Percentiles rank a stretch among this genome's conserved stretches.
phyloP scores from a whole-genome alignment of 768 basidiomycete species.

The Suillus sp. region DNA sequence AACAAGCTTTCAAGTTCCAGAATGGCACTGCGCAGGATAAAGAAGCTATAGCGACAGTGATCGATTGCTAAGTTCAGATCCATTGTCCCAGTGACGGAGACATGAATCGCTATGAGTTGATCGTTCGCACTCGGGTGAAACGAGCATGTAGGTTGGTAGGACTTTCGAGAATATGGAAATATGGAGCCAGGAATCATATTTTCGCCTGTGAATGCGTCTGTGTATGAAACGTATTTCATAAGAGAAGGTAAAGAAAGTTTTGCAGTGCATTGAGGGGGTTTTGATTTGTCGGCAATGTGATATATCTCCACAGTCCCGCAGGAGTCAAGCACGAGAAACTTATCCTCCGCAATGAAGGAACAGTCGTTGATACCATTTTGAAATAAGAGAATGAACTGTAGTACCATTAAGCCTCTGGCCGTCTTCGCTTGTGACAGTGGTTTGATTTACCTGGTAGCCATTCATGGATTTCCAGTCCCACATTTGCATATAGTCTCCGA shows the following conservation, averaged over 20 bases:
- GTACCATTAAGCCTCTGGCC: neutral
- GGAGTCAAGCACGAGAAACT: constrained; percentile 51
- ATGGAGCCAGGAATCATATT: constrained; percentile 47
- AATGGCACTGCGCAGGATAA: constrained; percentile 47
- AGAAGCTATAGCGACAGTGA: constrained; percentile 53
- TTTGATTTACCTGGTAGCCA: constrained; percentile 11
- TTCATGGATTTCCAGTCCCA: constrained; percentile 49
- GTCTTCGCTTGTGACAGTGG: neutral
- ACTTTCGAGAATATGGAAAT: constrained; percentile 10
- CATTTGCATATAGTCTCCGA: constrained; percentile 44
- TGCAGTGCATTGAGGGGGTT: constrained; percentile 38
- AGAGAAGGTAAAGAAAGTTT: constrained; percentile 48
- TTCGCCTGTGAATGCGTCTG: constrained; percentile 57
- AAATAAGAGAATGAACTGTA: constrained; percentile 45
- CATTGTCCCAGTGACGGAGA: constrained; percentile 41
- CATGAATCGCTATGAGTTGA: constrained; percentile 52
- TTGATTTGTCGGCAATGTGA: constrained; percentile 36
- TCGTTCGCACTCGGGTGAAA: constrained; percentile 47
- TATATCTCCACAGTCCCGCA: constrained; percentile 54
- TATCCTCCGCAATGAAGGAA: constrained; percentile 47
- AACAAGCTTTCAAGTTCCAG: constrained; percentile 21
- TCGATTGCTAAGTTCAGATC: constrained; percentile 39
- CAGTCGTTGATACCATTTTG: constrained; percentile 55
- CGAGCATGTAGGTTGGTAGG: constrained; percentile 1
- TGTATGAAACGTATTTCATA: constrained; percentile 48